Conservation (phyloP, 2,329 filamentous ascomycete species). For the Arthrobotrys pseudoclavata region DNA sequence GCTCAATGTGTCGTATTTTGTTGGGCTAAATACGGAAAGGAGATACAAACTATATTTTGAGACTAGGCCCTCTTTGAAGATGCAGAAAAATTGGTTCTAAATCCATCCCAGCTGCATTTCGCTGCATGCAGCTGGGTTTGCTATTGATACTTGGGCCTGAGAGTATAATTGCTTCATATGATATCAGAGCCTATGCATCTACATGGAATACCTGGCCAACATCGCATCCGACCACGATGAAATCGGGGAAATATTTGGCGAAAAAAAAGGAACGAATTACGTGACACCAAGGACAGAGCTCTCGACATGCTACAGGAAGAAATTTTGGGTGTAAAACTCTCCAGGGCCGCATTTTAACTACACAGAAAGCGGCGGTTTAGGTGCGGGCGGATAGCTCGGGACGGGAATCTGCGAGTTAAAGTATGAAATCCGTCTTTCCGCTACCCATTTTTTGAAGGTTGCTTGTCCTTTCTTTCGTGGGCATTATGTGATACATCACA, state of each 20-base stretch:
- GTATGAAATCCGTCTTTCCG: conserved; percentile 9
- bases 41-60: background rate
- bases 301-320: background rate
- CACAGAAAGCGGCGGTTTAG: conserved; percentile 15
- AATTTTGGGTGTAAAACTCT: background rate
- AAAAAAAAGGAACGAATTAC: background rate
- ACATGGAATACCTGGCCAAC: conserved; percentile 6
- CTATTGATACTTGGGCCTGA: background rate
- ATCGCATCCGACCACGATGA: background rate
- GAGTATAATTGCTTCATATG: conserved; percentile 1
- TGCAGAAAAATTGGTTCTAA: background rate
- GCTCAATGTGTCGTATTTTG: conserved; percentile 1
- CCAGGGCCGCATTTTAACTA: background rate
- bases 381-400: conserved; percentile 1
- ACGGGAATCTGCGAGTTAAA: conserved; percentile 4
- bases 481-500: conserved; percentile 19
- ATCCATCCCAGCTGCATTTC: background rate
- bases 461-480: conserved; percentile 5
- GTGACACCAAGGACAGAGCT: background rate
- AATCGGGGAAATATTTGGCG: conserved; percentile 24
- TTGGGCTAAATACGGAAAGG: background rate
- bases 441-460: conserved; percentile 2
- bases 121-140: conserved; percentile 1
- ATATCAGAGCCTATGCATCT: conserved; percentile 9
- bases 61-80: background rate